Evolutionary conservation across 176 grass and related monocot species (phyloP).

Genomic region (Triticum dicoccoides): DNA sequence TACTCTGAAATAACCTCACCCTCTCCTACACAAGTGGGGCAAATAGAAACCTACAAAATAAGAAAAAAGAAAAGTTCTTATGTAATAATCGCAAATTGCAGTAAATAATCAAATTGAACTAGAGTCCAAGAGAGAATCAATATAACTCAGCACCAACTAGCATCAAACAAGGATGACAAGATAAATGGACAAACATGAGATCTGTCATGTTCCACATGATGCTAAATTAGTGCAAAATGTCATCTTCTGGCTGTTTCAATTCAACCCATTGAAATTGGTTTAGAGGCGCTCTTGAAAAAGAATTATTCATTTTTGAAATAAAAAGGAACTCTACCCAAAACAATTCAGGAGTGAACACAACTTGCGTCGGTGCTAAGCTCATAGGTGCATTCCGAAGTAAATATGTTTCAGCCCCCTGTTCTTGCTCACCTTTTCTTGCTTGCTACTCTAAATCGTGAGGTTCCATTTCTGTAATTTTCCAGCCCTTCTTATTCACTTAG

Average conservation of each 20-base stretch:
- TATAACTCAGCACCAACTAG: not conserved
- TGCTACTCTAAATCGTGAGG: not conserved
- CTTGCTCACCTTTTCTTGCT: slow-evolving; percentile 6
- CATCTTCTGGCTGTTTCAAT: not conserved
- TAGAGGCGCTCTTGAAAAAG: not conserved
- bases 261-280: not conserved
- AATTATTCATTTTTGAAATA: not conserved
- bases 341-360: not conserved
- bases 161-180: not conserved
- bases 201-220: slow-evolving; percentile 6
- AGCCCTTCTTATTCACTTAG: not conserved
- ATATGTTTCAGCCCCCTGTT: not conserved
- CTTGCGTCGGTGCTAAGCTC: not conserved
- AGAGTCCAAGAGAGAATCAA: not conserved
- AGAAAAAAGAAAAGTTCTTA: slow-evolving; percentile 16
- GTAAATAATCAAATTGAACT: slow-evolving; percentile 29
- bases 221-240: not conserved
- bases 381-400: not conserved
- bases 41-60: slow-evolving; percentile 81
- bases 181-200: not conserved
- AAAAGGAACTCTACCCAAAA: not conserved
- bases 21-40: slow-evolving; percentile 82
- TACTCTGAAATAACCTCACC: slow-evolving; percentile 90
- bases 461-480: not conserved
- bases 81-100: slow-evolving; percentile 12